These are phyloP conservation scores for Boechera stricta DNA, from an alignment of 345 rosid genomes.

Conservation along the genomic window DNA sequence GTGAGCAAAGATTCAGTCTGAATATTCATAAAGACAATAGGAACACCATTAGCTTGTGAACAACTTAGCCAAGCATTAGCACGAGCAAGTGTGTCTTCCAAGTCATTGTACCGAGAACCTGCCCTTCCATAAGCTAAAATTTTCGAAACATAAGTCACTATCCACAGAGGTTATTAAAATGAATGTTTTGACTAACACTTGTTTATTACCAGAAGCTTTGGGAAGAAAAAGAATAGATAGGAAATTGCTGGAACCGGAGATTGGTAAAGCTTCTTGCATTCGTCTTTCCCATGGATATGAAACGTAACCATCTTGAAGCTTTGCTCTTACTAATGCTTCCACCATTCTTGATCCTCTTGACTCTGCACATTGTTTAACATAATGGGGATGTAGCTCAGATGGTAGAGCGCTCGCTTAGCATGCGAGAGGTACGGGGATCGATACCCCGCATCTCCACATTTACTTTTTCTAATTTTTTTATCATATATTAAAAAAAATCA, in stretches of 20 bases:
- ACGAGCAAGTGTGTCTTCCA: slow-evolving; percentile 96
- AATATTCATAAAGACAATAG: slow-evolving; percentile 81
- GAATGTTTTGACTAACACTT: background rate
- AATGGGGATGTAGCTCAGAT: slow-evolving; percentile 85
- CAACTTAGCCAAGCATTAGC: slow-evolving; percentile 90
- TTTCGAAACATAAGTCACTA: background rate
- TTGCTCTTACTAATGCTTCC: slow-evolving; percentile 68
- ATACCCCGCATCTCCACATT: slow-evolving; percentile 76
- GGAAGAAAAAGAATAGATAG: slow-evolving; percentile 92
- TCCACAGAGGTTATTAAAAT: background rate
- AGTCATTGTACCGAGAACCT: slow-evolving; percentile 82
- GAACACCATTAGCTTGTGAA: slow-evolving; percentile 83
- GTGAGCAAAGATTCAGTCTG: slow-evolving; percentile 95
- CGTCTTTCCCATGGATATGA: slow-evolving; percentile 80
- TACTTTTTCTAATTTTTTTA: background rate
- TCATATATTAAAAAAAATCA: background rate
- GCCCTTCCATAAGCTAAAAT: slow-evolving; percentile 59
- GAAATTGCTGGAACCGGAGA: slow-evolving; percentile 83
- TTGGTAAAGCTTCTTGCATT: slow-evolving; percentile 68
- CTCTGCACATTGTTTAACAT: slow-evolving; percentile 49
- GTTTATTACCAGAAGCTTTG: slow-evolving; percentile 66
- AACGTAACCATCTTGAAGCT: slow-evolving; percentile 93
- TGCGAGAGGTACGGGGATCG: slow-evolving; percentile 91
- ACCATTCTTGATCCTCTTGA: slow-evolving; percentile 82
- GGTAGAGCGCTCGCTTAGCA: slow-evolving; percentile 96